A percentile compares a stretch with the other conserved stretches of the same genome.
Evolutionary conservation across 1,284 basidiomycete species (phyloP).

Genomic region (Microbotryum scabiosae): DNA sequence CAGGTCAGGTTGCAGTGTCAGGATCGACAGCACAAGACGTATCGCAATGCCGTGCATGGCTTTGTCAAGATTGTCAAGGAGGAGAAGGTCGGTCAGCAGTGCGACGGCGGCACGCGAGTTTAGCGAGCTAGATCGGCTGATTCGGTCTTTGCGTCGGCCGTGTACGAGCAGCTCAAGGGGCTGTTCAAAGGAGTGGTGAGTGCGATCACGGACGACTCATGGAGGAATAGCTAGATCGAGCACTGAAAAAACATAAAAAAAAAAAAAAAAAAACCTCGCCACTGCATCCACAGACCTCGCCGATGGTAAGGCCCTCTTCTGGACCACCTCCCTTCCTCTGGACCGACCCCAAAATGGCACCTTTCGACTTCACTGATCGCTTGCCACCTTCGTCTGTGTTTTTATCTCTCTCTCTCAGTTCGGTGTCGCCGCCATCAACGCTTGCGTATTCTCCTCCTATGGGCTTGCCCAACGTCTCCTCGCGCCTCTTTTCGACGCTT

Average conservation of each 20-base stretch:
- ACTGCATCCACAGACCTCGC: too few species aligned
- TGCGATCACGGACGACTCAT: neutral
- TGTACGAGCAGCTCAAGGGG: slow-evolving; percentile 48
- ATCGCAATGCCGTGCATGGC: slow-evolving; percentile 46
- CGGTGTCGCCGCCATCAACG: slow-evolving; percentile 61
- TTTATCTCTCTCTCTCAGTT: slow-evolving; percentile 44
- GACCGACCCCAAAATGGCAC: too few species aligned
- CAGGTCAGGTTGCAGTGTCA: neutral
- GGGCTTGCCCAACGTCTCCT: slow-evolving; percentile 60
- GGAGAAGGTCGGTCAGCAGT: slow-evolving; percentile 42
- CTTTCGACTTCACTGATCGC: too few species aligned
- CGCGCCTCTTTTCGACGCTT: slow-evolving; percentile 20
- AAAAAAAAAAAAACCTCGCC: too few species aligned
- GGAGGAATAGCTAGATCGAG: too few species aligned
- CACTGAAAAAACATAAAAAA: too few species aligned
- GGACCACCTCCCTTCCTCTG: neutral
- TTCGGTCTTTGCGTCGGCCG: neutral
- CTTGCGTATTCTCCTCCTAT: slow-evolving; percentile 64
- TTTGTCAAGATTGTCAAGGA: slow-evolving; percentile 57
- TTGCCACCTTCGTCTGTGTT: neutral
- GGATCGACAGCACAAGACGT: neutral
- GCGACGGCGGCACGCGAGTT: neutral
- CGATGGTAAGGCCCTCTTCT: too few species aligned
- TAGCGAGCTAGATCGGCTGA: neutral
- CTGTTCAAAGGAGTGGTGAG: slow-evolving; percentile 57